Evolutionary conservation across 352 stramenopile species (phyloP).

Genomic region (Pythium aristosporum): DNA sequence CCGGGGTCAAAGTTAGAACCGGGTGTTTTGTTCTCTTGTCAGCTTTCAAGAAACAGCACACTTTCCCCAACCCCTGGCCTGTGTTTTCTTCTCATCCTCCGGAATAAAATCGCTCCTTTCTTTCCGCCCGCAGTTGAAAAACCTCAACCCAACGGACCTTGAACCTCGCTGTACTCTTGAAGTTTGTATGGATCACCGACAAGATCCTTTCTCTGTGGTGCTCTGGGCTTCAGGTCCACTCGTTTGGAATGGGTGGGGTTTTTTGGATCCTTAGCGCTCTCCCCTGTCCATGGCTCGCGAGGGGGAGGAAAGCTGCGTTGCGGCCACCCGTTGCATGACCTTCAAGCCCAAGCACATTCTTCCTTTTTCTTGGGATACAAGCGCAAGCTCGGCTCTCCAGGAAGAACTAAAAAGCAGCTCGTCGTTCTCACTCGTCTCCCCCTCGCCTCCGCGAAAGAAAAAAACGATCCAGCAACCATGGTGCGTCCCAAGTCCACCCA

Average conservation of each 20-base stretch:
- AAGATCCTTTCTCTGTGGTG: slow-evolving; percentile 13
- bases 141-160: slow-evolving; percentile 20
- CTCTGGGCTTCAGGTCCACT: slow-evolving; percentile 25
- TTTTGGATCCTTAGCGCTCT: slow-evolving; percentile 15
- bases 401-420: slow-evolving; percentile 20
- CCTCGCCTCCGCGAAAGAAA: slow-evolving; percentile 20
- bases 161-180: slow-evolving; percentile 23
- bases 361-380: slow-evolving; percentile 35
- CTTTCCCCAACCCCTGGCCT: neutral
- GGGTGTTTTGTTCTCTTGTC: slow-evolving; percentile 26
- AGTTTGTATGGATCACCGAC: slow-evolving; percentile 25
- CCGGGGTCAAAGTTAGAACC: neutral
- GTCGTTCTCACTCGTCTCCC: slow-evolving; percentile 9
- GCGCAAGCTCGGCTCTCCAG: slow-evolving; percentile 18
- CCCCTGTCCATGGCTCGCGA: slow-evolving; percentile 3
- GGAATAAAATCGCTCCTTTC: slow-evolving; percentile 2
- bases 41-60: slow-evolving; percentile 23
- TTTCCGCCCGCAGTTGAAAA: slow-evolving; percentile 21
- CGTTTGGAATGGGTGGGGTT: slow-evolving; percentile 31
- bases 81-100: slow-evolving; percentile 9
- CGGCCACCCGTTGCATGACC: slow-evolving; percentile 20
- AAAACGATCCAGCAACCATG: slow-evolving; percentile 30
- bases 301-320: too few relatives aligned
- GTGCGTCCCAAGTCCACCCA: slow-evolving; percentile 12
- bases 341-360: slow-evolving; percentile 29